Base-by-base conservation (phyloP, 768 basidiomycete genomes). In the Amanita phalloides region DNA sequence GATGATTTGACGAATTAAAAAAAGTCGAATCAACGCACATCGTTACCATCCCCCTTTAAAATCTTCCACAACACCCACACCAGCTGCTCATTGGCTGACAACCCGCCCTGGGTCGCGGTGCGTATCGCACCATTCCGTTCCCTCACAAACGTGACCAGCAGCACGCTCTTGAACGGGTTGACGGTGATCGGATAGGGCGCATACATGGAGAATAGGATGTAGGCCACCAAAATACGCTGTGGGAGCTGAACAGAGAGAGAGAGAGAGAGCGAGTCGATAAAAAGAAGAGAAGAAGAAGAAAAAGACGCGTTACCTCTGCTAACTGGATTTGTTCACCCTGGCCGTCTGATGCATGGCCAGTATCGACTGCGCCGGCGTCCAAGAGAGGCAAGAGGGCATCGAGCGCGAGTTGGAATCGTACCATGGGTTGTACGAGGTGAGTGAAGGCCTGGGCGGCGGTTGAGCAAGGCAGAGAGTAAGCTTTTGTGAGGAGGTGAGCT, bases 51-150 rank as follows among this genome's bases (percentile, higher is more conserved):
- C 48, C 87, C 88, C 63, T 80, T 86, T 50, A 90, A 68, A 52
- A 90, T 85, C 68, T 90, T 90, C 86, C 86, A 90, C 54, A 90
- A 70, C 41, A 90, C 87, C 86, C 87, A 90, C 36, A 89, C 84
- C 45, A 90, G 69, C 59, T 87, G 87, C 61, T 89, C 86, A 62
- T 80, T 86, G 47, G 78, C 73, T 53, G 73, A 72, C 25, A 76
- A 72, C 17, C 68, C 71, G n/a, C 71, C 71, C 14, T 68, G 64
- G 32, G 70, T 69, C n/a, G 81, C 69, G 48, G 78, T 62, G 46
- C 61, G 67, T 45, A 76, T 67, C 20, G 86, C 84, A 59, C 71
- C 69, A 58, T 80, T 78, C 58, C 84, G 72, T 67, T 90, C 87
- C 62, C 74, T 78, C 36, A 77, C 60, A 61, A 88, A 89, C 5